Conservation (phyloP, 192 early-diverging fungal genomes). For the Coemansia sp. region DNA sequence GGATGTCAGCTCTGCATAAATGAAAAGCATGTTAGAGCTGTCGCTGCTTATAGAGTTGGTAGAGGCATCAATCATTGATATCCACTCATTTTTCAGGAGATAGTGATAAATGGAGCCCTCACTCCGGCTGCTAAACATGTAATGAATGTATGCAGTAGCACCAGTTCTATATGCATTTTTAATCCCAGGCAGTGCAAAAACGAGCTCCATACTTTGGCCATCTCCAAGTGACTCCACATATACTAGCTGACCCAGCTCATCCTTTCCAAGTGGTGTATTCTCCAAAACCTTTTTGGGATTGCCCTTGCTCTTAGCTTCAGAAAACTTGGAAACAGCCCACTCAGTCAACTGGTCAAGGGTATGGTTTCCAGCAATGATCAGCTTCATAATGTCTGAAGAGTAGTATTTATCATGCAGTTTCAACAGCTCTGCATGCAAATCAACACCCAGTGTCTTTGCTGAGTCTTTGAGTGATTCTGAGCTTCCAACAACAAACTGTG, state of each 20-base stretch:
- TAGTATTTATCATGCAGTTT: constrained; percentile 86
- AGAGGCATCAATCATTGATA: constrained; percentile 59
- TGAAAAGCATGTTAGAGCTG: constrained; percentile 17
- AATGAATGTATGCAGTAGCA: constrained; percentile 71
- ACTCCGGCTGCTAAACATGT: constrained; percentile 79
- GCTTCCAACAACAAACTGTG: constrained; percentile 83
- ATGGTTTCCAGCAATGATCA: constrained; percentile 83
- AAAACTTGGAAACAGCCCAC: constrained; percentile 81
- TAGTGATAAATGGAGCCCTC: constrained; percentile 79
- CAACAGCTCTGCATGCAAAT: constrained; percentile 76
- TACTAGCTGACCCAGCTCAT: constrained; percentile 67
- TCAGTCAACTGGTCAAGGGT: constrained; percentile 68
- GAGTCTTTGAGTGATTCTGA: constrained; percentile 71
- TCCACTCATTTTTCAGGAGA: constrained; percentile 83
- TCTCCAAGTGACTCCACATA: constrained; percentile 63
- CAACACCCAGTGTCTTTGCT: constrained; percentile 57
- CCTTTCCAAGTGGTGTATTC: constrained; percentile 60
- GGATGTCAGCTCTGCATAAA: constrained; percentile 16
- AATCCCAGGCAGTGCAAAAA: constrained; percentile 81
- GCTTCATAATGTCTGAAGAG: constrained; percentile 90
- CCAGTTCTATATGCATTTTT: constrained; percentile 51
- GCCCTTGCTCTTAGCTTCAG: constrained; percentile 69
- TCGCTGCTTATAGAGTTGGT: background rate
- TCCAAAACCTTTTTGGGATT: constrained; percentile 58
- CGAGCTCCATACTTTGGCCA: background rate